Percentiles rank a stretch among this genome's conserved stretches.
phyloP scores from a whole-genome alignment of 192 early-diverging fungal species.

The Coemansia sp. region DNA sequence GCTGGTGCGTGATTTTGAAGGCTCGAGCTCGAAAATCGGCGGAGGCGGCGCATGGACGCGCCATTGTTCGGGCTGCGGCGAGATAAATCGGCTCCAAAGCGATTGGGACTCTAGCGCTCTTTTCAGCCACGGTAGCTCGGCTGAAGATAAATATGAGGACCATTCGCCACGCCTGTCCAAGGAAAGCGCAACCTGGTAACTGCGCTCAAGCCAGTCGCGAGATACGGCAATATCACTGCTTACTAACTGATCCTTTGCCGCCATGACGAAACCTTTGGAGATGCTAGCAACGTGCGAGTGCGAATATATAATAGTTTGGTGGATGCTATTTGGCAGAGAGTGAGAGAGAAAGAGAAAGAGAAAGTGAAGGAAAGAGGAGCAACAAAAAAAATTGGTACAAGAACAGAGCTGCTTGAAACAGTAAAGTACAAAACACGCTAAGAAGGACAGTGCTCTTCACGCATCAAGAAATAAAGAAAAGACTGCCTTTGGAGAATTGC shows the following conservation, averaged over 20 bases:
- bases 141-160: conserved; percentile 27
- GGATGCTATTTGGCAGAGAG: background rate
- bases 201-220: conserved; percentile 31
- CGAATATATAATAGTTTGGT: background rate
- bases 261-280: background rate
- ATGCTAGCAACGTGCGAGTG: background rate
- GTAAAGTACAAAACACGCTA: background rate
- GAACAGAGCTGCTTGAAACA: background rate
- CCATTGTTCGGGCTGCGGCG: conserved; percentile 49
- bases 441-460: too few relatives aligned
- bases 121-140: conserved; percentile 39
- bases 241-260: background rate
- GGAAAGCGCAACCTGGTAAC: conserved; percentile 47
- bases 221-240: conserved; percentile 4
- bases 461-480: background rate
- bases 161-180: conserved; percentile 39
- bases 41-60: conserved; percentile 31
- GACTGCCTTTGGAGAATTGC: background rate
- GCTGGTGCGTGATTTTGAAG: conserved; percentile 7
- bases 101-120: conserved; percentile 39
- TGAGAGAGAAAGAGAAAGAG: background rate
- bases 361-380: background rate
- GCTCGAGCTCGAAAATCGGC: conserved; percentile 21
- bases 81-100: conserved; percentile 53
- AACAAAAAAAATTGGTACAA: background rate